Conservation (phyloP, 768 basidiomycete genomes). For the Daedaleopsis sinensis region DNA sequence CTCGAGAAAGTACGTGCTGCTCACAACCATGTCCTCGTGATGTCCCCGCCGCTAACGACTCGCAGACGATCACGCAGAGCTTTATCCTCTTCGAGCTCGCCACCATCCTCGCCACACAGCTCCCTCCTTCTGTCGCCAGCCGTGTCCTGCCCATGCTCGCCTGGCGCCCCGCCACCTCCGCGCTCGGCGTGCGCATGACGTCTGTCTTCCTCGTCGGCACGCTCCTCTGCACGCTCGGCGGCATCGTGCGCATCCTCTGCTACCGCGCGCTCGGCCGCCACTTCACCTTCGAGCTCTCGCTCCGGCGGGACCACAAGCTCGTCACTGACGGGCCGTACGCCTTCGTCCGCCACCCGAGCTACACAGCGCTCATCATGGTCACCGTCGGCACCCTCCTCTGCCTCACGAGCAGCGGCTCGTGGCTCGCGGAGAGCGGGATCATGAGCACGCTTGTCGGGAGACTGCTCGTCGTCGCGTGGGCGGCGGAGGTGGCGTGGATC, state of each 20-base stretch:
- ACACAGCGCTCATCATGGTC: constrained; percentile 21
- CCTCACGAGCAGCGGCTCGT: constrained; percentile 11
- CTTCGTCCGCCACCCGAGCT: constrained; percentile 27
- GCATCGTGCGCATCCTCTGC: constrained; percentile 15
- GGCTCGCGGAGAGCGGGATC: constrained; percentile 18
- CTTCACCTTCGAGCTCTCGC: constrained; percentile 27
- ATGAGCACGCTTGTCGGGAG: constrained; percentile 10
- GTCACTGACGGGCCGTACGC: constrained; percentile 26
- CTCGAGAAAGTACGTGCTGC: constrained; percentile 5
- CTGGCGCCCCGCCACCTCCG: constrained; percentile 7
- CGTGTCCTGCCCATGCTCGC: constrained; percentile 9
- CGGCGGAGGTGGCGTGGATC: constrained; percentile 7
- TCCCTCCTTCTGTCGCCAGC: neutral
- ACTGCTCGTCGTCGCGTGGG: constrained; percentile 11
- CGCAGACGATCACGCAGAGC: constrained; percentile 6
- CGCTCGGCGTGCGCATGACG: constrained; percentile 8
- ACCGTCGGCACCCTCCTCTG: constrained; percentile 17
- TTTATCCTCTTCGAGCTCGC: constrained; percentile 9
- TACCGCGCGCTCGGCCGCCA: constrained; percentile 20
- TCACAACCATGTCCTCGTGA: neutral
- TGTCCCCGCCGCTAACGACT: neutral
- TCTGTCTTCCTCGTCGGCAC: constrained; percentile 8
- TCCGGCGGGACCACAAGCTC: constrained; percentile 21
- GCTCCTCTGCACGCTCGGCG: constrained; percentile 5
- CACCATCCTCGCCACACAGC: constrained; percentile 10